phyloP scores from a whole-genome alignment of 176 grass and related monocot species.

The Secale cereale region DNA sequence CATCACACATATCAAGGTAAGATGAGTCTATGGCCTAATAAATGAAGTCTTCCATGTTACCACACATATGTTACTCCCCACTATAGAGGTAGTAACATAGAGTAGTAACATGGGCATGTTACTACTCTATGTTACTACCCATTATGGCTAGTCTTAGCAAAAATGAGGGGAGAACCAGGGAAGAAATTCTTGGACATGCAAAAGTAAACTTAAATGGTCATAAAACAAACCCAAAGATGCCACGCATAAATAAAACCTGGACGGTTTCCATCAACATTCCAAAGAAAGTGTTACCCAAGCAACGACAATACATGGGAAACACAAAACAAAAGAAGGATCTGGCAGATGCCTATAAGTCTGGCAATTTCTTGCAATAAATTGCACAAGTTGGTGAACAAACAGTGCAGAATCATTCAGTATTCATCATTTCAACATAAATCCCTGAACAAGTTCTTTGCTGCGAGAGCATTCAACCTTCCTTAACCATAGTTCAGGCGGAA shows the following conservation, averaged over 20 bases:
- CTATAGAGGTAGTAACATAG: too few species aligned
- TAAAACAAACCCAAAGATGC: background rate
- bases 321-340: slow-evolving; percentile 10
- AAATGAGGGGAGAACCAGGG: too few species aligned
- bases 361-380: slow-evolving; percentile 32
- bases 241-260: background rate
- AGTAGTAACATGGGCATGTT: too few species aligned
- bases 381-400: background rate
- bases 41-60: too few species aligned
- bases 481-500: slow-evolving; percentile 75
- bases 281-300: slow-evolving; percentile 1
- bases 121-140: too few species aligned
- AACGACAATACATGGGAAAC: slow-evolving; percentile 11
- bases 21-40: too few species aligned
- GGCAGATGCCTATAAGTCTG: slow-evolving; percentile 29
- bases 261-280: slow-evolving; percentile 26
- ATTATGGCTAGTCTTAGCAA: too few species aligned
- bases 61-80: too few species aligned
- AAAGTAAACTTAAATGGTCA: background rate
- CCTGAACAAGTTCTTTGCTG: background rate
- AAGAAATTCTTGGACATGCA: background rate
- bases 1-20: too few species aligned
- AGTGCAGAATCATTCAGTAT: background rate
- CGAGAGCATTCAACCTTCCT: background rate
- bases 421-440: slow-evolving; percentile 20